Evolutionary conservation across 1,284 basidiomycete species (phyloP).

Genomic region (Pascua guehoae): DNA sequence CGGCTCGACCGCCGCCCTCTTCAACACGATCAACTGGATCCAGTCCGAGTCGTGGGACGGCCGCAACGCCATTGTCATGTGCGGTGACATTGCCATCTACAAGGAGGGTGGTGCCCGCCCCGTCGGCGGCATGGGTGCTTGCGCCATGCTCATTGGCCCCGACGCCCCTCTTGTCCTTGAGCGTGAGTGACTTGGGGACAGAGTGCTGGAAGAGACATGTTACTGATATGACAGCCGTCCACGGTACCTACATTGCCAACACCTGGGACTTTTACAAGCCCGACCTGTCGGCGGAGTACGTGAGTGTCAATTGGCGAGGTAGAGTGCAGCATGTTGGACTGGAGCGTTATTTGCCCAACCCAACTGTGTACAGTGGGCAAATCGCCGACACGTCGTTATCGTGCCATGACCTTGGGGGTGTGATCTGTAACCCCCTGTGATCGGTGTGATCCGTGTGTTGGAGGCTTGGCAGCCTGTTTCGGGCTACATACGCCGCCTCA

Average conservation of each 20-base stretch:
- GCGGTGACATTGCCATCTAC: conserved; percentile 97
- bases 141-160: conserved; percentile 91
- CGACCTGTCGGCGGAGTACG: conserved; percentile 59
- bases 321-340: no score
- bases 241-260: conserved; percentile 97
- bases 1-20: conserved; percentile 94
- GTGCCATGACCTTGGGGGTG: no score
- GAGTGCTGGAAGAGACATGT: background rate
- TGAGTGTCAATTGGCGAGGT: conserved; percentile 26
- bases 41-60: conserved; percentile 98
- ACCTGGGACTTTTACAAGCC: conserved; percentile 99
- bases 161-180: conserved; percentile 92
- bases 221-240: conserved; percentile 64
- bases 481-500: no score
- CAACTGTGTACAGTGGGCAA: no score
- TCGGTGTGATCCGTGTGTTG: no score
- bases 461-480: no score
- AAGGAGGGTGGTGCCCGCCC: conserved; percentile 93
- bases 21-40: conserved; percentile 97
- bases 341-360: background rate
- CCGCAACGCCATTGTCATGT: conserved; percentile 94
- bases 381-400: background rate
- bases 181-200: conserved; percentile 62
- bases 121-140: conserved; percentile 94
- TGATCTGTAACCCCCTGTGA: no score